Evolutionary conservation across 2,329 filamentous ascomycete species (phyloP).

Genomic region (Sclerotinia glacialis): DNA sequence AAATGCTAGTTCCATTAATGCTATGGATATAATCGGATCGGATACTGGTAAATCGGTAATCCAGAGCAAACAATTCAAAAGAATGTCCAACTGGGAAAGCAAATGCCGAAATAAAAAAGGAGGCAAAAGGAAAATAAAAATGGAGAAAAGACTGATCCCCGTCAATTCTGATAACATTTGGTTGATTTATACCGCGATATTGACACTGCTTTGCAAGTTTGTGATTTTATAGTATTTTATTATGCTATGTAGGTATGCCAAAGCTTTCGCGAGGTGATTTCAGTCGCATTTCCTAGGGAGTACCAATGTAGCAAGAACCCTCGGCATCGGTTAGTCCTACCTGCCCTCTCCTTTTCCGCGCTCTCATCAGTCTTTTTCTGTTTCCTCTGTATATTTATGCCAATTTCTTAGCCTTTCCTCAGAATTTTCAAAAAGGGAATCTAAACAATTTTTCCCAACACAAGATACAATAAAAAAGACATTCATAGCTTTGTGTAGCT

Average conservation of each 20-base stretch:
- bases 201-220: background rate
- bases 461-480: background rate
- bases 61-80: no score
- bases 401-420: accelerated
- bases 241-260: background rate
- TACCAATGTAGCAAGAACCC: background rate
- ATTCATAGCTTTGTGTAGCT: background rate
- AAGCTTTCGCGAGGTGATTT: no score
- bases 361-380: background rate
- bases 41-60: background rate
- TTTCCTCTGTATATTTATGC: background rate
- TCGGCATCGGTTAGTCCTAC: background rate
- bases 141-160: no score
- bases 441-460: background rate
- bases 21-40: background rate
- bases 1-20: background rate
- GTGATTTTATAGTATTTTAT: accelerated
- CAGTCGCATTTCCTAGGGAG: no score
- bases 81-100: background rate
- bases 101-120: background rate
- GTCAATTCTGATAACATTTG: no score
- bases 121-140: background rate
- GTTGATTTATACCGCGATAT: no score
- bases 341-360: background rate
- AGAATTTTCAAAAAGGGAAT: background rate